Evolutionary conservation across 2,329 filamentous ascomycete species (phyloP), one percentile per base, ranked within the genome.

Genomic region (Chrysosporium keratinophilum): DNA sequence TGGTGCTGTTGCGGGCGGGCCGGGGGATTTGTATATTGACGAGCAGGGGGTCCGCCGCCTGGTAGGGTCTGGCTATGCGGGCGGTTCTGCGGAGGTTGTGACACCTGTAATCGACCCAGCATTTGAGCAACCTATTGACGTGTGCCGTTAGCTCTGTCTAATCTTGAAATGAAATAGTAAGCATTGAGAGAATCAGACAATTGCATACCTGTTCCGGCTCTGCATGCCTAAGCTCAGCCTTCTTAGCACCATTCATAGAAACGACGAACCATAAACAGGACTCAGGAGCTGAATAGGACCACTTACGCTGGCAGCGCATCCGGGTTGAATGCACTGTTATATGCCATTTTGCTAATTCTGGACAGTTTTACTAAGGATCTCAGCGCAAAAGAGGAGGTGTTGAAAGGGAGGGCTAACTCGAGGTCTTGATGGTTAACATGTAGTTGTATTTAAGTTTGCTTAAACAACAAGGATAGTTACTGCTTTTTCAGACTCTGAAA

Each of bases 221-320:
- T 57, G 84, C 85, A 67, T 88, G 86, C 64, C 82, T 85, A 63
- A 60, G 46, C 19, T 50, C 53, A 42, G 51, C 23, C 33, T 39
- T 42, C 33, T 52, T 53, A 31, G 48, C 34, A 31, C 39, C 42
- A 47, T 50, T 44, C 23, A 35, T 14, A 39, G 34, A 55, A 15
- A 4, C 12, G 23, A 56, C 56, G 12, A 46, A 59, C 35, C n/a
- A 12, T 10, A 12, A 37, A n/a, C n/a, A 12, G 33, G 6, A 12
- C 12, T 5, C 49, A 23, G 52, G 57, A 60, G 52, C 62, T 58
- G 56, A 47, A 50, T 41, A 54, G 47, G 6, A 11, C 37, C 53
- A 73, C 84, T 74, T 78, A 93, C 86, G 88, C 88, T 67, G 91
- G 91, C 59, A 98, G 82, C 67, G 89, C 87, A 76, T 98, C 91